phyloP scores from a whole-genome alignment of 2,329 filamentous ascomycete genomes.

The Didymella pinodella region DNA sequence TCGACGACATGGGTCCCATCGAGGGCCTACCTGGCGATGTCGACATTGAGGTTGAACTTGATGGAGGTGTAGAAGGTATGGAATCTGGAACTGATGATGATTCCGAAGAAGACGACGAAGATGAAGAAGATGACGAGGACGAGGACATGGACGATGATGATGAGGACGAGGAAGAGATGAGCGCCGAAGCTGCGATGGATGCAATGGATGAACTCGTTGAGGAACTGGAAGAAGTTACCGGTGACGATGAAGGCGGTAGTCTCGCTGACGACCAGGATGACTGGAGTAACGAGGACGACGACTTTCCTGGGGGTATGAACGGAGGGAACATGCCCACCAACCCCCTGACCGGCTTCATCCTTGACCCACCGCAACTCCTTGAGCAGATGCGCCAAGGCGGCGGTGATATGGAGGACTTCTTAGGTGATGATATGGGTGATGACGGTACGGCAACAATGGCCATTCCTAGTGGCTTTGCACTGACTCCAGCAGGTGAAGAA shows the following conservation, averaged over 20 bases:
- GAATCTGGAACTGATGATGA: conserved; percentile 63
- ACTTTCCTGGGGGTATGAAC: conserved; percentile 54
- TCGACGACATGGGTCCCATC: conserved; percentile 78
- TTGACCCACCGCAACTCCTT: conserved; percentile 50
- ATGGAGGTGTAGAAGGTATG: conserved; percentile 68
- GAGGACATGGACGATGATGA: conserved; percentile 61
- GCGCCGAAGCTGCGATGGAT: conserved; percentile 45
- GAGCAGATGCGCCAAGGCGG: conserved; percentile 55
- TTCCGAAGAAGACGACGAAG: conserved; percentile 64
- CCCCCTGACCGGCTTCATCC: conserved; percentile 40
- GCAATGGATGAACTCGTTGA: conserved; percentile 43
- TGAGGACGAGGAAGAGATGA: conserved; percentile 39
- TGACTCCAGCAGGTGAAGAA: conserved; percentile 52
- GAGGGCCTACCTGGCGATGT: conserved; percentile 70
- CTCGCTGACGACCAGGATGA: conserved; percentile 52
- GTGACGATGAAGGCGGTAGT: conserved; percentile 58
- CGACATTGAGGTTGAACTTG: conserved; percentile 88
- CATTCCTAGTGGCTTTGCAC: not conserved
- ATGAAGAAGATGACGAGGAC: conserved; percentile 62
- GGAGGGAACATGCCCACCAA: conserved; percentile 61
- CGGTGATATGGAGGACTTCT: conserved; percentile 59
- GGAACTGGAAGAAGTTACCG: conserved; percentile 56
- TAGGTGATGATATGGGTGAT: conserved; percentile 66
- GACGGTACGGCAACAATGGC: conserved; percentile 60
- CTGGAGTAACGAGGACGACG: conserved; percentile 59